These are phyloP conservation scores for Exophiala xenobiotica DNA, from an alignment of 2,329 filamentous ascomycete genomes.

Conservation along the genomic window DNA sequence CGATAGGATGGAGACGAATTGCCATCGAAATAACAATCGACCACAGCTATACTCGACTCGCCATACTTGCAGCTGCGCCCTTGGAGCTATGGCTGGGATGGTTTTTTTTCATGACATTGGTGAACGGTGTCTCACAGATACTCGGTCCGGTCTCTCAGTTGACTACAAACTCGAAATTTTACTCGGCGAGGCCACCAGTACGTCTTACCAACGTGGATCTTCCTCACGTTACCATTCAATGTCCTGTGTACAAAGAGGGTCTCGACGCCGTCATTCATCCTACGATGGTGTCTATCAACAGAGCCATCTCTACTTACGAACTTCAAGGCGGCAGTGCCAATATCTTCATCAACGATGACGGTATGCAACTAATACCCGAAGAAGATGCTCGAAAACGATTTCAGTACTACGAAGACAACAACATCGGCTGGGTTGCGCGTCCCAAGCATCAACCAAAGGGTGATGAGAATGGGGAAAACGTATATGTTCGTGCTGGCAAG, in stretches of 20 bases:
- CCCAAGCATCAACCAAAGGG: slow-evolving; percentile 52
- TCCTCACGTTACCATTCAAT: slow-evolving; percentile 70
- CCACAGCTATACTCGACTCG: slow-evolving; percentile 53
- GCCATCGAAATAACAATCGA: slow-evolving; percentile 48
- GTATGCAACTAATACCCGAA: slow-evolving; percentile 40
- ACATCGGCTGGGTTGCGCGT: slow-evolving; percentile 51
- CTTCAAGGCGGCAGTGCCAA: slow-evolving; percentile 46
- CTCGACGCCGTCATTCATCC: slow-evolving; percentile 65
- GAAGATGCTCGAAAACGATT: slow-evolving; percentile 47
- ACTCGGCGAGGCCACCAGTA: slow-evolving; percentile 34
- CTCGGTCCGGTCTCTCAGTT: slow-evolving; percentile 46
- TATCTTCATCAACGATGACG: slow-evolving; percentile 44
- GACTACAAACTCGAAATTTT: slow-evolving; percentile 46
- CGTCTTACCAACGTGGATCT: slow-evolving; percentile 34
- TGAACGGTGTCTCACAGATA: slow-evolving; percentile 43
- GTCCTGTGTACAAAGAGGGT: slow-evolving; percentile 85
- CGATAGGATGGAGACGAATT: slow-evolving; percentile 54
- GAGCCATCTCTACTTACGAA: slow-evolving; percentile 61
- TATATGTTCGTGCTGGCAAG: slow-evolving; percentile 54
- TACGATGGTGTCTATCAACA: slow-evolving; percentile 56
- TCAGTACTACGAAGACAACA: slow-evolving; percentile 51
- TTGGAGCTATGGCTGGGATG: slow-evolving; percentile 59
- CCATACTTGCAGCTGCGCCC: slow-evolving; percentile 52
- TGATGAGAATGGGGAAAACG: slow-evolving; percentile 18
- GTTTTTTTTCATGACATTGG: slow-evolving; percentile 50